phyloP scores from a whole-genome alignment of 202 grass and related monocot species.

The Panicum virgatum region DNA sequence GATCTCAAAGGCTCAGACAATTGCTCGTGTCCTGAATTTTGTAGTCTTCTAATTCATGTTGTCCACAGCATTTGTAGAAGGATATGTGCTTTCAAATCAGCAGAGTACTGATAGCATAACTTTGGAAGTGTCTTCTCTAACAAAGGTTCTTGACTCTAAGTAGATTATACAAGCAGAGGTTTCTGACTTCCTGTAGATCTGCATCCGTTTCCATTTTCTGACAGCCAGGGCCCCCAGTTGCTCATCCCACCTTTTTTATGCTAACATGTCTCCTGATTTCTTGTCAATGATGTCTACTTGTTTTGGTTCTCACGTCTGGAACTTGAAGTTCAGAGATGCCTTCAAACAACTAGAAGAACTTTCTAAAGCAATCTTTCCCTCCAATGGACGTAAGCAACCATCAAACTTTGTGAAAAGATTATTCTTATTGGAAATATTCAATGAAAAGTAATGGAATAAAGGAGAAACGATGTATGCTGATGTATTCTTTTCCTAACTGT shows the following conservation, averaged over 20 bases:
- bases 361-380: conserved; percentile 35
- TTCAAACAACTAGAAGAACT: conserved; percentile 3
- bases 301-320: conserved; percentile 35
- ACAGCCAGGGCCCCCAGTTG: background rate
- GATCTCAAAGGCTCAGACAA: background rate
- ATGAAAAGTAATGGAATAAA: conserved; percentile 3
- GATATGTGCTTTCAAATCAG: too few relatives aligned
- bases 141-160: background rate
- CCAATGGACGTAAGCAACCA: background rate
- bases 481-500: conserved; percentile 14
- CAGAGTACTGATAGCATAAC: background rate
- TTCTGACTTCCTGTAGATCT: background rate
- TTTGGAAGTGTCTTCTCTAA: background rate
- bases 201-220: background rate
- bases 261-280: background rate
- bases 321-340: conserved; percentile 25
- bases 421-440: conserved; percentile 14
- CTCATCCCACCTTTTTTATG: conserved; percentile 8
- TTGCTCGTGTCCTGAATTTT: conserved; percentile 8
- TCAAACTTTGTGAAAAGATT: conserved; percentile 7
- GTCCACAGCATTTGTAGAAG: too few relatives aligned
- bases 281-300: conserved; percentile 23
- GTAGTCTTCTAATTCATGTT: background rate
- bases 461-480: background rate
- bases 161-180: too few relatives aligned